A percentile compares a stretch with the other conserved stretches of the same genome.
Conservation (phyloP, 176 grass and related monocot genomes). For the Rhipidocladum racemiflorum region DNA sequence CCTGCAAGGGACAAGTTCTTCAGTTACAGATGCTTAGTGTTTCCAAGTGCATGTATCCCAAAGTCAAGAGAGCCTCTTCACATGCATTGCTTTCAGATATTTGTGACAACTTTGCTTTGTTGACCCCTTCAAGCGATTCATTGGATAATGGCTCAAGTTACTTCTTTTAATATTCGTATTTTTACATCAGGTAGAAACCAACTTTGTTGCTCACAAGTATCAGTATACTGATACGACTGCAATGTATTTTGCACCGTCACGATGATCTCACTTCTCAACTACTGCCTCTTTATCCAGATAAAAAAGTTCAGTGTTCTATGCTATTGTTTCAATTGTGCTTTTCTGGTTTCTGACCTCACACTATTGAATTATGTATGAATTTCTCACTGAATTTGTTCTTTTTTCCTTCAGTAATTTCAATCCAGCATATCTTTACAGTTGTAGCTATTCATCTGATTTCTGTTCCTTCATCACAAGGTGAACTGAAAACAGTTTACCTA, state of each 20-base stretch:
- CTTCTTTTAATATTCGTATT: neutral
- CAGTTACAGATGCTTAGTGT: neutral
- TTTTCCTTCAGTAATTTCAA: neutral
- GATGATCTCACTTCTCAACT: neutral
- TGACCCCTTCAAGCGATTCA: constrained; percentile 12
- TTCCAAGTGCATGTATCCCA: neutral
- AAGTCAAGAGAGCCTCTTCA: constrained; percentile 11
- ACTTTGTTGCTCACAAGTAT: neutral
- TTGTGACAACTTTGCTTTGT: neutral
- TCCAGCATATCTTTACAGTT: neutral
- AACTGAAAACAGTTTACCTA: neutral
- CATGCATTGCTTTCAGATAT: neutral
- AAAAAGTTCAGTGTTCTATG: neutral
- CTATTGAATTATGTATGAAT: neutral
- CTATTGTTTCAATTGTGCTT: neutral
- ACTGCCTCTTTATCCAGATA: neutral
- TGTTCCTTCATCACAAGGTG: neutral
- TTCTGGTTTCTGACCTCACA: neutral
- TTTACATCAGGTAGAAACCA: neutral
- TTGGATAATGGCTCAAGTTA: neutral
- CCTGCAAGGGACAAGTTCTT: neutral
- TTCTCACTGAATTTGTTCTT: neutral
- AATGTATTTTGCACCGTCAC: neutral
- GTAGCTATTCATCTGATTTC: neutral
- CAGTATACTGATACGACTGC: neutral